These are phyloP conservation scores for Ogataea haglerorum DNA, from an alignment of 805 yeast genomes.

Conservation along the genomic window DNA sequence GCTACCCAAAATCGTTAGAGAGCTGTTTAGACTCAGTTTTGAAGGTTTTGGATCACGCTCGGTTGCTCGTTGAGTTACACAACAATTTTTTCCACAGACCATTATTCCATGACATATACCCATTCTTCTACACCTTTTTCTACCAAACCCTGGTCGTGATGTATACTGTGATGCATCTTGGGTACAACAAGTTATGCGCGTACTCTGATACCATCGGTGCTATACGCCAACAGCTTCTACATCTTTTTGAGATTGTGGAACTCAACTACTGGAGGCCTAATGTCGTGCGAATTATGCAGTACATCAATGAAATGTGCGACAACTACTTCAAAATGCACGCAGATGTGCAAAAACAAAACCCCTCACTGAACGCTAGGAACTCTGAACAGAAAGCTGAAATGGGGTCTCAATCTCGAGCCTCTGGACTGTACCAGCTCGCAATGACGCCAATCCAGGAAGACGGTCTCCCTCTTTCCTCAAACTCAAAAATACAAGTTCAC, in stretches of 20 bases:
- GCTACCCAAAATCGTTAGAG: conserved; percentile 35
- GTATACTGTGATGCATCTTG: conserved; percentile 45
- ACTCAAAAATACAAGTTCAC: conserved; percentile 16
- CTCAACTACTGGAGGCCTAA: conserved; percentile 29
- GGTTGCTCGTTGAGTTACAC: conserved; percentile 34
- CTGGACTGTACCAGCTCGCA: conserved; percentile 8
- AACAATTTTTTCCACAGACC: conserved; percentile 30
- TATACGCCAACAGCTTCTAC: conserved; percentile 29
- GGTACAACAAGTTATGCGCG: conserved; percentile 31
- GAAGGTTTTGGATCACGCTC: conserved; percentile 37
- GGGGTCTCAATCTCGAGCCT: background rate
- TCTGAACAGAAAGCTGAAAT: background rate
- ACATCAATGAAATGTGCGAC: conserved; percentile 33
- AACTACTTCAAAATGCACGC: conserved; percentile 25
- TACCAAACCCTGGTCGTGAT: conserved; percentile 52
- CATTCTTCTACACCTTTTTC: conserved; percentile 46
- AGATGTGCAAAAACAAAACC: conserved; percentile 2
- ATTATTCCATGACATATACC: conserved; percentile 38
- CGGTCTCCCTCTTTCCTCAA: conserved; percentile 8
- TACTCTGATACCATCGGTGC: conserved; percentile 26
- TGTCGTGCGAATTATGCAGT: conserved; percentile 30
- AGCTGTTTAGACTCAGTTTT: conserved; percentile 37
- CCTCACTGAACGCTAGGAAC: background rate
- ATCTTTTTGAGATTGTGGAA: conserved; percentile 29
- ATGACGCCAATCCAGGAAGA: conserved; percentile 15